These are phyloP conservation scores for Xylaria castorea DNA, from an alignment of 495 filamentous ascomycete genomes.

Conservation along the genomic window DNA sequence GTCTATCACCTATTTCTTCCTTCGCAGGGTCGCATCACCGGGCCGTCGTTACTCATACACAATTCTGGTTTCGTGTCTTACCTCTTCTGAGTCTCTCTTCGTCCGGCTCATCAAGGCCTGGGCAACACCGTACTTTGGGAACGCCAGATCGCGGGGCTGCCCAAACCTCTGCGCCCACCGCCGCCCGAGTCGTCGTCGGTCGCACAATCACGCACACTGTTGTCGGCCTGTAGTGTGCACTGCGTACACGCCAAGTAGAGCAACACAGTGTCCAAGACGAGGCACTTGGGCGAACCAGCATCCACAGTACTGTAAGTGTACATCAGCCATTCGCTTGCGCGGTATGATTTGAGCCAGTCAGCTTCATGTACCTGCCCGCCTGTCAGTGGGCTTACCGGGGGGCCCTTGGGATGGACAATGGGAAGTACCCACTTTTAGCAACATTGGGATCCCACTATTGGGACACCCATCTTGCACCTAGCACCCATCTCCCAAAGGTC, in stretches of 20 bases:
- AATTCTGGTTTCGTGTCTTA: not conserved
- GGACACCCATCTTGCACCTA: constrained; percentile 37
- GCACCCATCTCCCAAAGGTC: constrained; percentile 14
- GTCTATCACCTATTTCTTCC: not conserved
- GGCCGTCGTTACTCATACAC: not conserved
- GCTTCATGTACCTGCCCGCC: constrained; percentile 29
- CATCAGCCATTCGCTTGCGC: constrained; percentile 27
- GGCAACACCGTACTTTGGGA: not conserved
- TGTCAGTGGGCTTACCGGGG: constrained; percentile 25
- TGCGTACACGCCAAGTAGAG: constrained; percentile 13
- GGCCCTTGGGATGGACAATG: constrained; percentile 35
- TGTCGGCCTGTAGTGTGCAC: constrained; percentile 10
- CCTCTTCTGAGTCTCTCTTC: not conserved
- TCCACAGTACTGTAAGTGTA: constrained; percentile 29
- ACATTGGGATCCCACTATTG: constrained; percentile 45
- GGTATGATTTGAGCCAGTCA: constrained; percentile 27
- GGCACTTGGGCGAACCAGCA: constrained; percentile 21
- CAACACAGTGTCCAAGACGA: constrained; percentile 25
- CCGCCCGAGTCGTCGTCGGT: constrained; percentile 12
- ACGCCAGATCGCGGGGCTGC: constrained; percentile 13
- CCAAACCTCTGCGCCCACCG: constrained; percentile 22
- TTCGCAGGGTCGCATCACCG: not conserved
- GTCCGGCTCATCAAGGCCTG: not conserved
- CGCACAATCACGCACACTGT: constrained; percentile 23
- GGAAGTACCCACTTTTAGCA: constrained; percentile 37